Evolutionary conservation across 2,329 filamentous ascomycete genomes (phyloP).

Genomic region (Ceratocystiopsis minuta): DNA sequence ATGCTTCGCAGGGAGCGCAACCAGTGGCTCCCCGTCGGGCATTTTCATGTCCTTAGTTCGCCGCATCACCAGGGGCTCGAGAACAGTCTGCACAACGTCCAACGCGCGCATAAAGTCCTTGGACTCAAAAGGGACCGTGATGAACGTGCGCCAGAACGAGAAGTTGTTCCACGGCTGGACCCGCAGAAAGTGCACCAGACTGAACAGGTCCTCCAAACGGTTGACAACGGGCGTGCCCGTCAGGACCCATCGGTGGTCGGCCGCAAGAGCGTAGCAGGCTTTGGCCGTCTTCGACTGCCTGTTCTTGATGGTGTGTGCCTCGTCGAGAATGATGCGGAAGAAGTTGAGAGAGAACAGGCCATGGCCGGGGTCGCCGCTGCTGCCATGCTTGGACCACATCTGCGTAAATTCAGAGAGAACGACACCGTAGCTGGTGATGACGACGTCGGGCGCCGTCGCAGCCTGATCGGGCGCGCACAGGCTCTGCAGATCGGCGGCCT

Average conservation of each 20-base stretch:
- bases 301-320: constrained; percentile 86
- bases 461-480: constrained; percentile 62
- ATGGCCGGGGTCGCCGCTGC: constrained; percentile 28
- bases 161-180: constrained; percentile 99
- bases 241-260: constrained; percentile 76
- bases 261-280: constrained; percentile 79
- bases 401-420: constrained; percentile 79
- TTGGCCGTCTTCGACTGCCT: constrained; percentile 82
- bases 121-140: constrained; percentile 90
- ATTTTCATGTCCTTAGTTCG: constrained; percentile 98
- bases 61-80: constrained; percentile 87
- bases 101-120: constrained; percentile 86
- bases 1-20: constrained; percentile 62
- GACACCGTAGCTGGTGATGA: constrained; percentile 89
- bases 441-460: constrained; percentile 62
- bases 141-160: constrained; percentile 98
- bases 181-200: constrained; percentile 74
- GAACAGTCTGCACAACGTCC: constrained; percentile 89
- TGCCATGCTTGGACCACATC: constrained; percentile 44
- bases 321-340: constrained; percentile 87
- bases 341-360: constrained; percentile 87
- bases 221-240: constrained; percentile 97
- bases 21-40: constrained; percentile 56
- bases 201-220: constrained; percentile 84
- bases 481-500: constrained; percentile 56